phyloP scores from a whole-genome alignment of 1,284 basidiomycete genomes.

The Ganoderma boninense region DNA sequence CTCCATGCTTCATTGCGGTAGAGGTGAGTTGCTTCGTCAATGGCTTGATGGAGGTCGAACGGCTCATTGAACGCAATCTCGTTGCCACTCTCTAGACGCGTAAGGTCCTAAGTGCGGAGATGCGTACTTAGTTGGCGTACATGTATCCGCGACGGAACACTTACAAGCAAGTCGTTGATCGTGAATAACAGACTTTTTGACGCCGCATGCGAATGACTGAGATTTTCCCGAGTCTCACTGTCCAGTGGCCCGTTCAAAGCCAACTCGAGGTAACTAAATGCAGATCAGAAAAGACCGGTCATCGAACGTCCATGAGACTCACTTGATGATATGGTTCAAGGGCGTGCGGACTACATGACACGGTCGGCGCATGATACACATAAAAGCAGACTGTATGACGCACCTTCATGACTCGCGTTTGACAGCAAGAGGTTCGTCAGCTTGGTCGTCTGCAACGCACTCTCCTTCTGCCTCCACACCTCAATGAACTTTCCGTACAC shows the following conservation, averaged over 20 bases:
- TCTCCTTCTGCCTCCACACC: slow-evolving; percentile 90
- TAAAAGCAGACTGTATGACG: slow-evolving; percentile 29
- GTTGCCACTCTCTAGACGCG: slow-evolving; percentile 82
- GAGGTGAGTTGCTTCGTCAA: slow-evolving; percentile 74
- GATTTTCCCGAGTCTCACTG: slow-evolving; percentile 80
- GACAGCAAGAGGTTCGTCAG: slow-evolving; percentile 83
- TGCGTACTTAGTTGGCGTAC: slow-evolving; percentile 22
- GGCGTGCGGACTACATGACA: slow-evolving; percentile 69
- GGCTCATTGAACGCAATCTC: slow-evolving; percentile 87
- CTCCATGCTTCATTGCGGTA: slow-evolving; percentile 77
- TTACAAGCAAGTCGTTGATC: slow-evolving; percentile 85
- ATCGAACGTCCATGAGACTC: slow-evolving; percentile 25
- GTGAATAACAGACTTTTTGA: slow-evolving; percentile 85
- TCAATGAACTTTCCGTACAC: slow-evolving; percentile 91
- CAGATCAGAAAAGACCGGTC: slow-evolving; percentile 11
- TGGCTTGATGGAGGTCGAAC: slow-evolving; percentile 75
- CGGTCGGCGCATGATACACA: background rate
- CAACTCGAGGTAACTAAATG: slow-evolving; percentile 80
- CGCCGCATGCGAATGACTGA: slow-evolving; percentile 82
- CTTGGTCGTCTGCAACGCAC: slow-evolving; percentile 79
- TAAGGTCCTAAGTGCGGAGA: slow-evolving; percentile 67
- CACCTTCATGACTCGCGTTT: slow-evolving; percentile 91
- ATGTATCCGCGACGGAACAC: background rate
- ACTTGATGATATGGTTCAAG: slow-evolving; percentile 82
- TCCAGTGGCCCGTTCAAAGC: slow-evolving; percentile 86